Percentiles rank a stretch among this genome's conserved stretches.
These are phyloP conservation scores for Nannochloropsis salina DNA, from an alignment of 108 stramenopile genomes.

Conservation along the genomic window DNA sequence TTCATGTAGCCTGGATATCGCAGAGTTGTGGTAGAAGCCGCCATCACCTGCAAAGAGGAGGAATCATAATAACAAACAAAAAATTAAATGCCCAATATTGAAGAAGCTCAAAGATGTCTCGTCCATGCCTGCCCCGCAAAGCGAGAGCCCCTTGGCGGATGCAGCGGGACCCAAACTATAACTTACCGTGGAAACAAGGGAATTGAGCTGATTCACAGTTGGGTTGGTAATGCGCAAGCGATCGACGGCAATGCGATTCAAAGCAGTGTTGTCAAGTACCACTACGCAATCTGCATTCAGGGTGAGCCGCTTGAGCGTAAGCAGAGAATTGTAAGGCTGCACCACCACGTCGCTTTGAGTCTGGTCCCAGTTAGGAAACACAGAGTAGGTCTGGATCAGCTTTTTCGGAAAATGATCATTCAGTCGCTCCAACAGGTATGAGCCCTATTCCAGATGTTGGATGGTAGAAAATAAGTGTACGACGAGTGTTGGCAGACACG, in stretches of 20 bases:
- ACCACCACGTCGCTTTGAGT: conserved; percentile 93
- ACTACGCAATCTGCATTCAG: conserved; percentile 91
- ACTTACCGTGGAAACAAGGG: conserved; percentile 13
- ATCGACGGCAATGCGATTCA: conserved; percentile 81
- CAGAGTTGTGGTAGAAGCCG: conserved; percentile 92
- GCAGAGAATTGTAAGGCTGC: conserved; percentile 95
- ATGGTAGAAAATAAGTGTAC: background rate
- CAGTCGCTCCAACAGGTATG: conserved; percentile 84
- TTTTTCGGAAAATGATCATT: conserved; percentile 99
- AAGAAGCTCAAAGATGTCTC: too few relatives aligned
- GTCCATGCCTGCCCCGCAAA: too few relatives aligned
- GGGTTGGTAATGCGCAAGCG: conserved; percentile 83
- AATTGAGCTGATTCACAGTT: conserved; percentile 89
- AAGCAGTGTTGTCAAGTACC: conserved; percentile 52
- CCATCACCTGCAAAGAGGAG: conserved; percentile 81
- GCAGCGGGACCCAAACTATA: conserved; percentile 59
- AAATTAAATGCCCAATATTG: too few relatives aligned
- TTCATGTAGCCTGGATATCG: conserved; percentile 99
- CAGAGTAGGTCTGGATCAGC: conserved; percentile 92
- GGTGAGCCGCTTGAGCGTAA: conserved; percentile 88
- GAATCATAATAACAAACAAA: too few relatives aligned
- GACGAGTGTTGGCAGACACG: background rate
- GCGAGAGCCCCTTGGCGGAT: too few relatives aligned
- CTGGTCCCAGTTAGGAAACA: conserved; percentile 91
- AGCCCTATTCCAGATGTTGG: conserved; percentile 38